Conservation (phyloP, 331 rosid species). For the Ulmus americana region DNA sequence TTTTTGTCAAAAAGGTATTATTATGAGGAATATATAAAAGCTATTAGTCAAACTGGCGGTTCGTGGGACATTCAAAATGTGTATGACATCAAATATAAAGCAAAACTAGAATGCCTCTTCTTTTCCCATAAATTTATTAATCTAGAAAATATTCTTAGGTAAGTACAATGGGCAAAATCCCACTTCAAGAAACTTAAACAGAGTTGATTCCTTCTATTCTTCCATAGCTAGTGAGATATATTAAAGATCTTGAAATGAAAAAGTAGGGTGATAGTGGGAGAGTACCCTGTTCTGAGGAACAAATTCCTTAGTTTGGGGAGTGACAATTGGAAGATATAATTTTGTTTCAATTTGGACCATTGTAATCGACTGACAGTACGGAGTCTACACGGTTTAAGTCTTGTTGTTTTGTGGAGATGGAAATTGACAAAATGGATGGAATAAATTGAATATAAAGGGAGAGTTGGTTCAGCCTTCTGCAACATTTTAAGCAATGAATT, state of each 20-base stretch:
- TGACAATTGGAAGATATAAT: background rate
- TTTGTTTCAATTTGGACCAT: background rate
- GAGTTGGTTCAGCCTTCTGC: too few relatives aligned
- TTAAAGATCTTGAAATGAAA: background rate
- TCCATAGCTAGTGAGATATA: background rate
- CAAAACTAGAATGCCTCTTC: background rate
- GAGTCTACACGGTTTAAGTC: background rate
- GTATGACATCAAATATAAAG: background rate
- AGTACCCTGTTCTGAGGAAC: background rate
- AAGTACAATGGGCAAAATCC: slow-evolving; percentile 40
- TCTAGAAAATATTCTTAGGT: slow-evolving; percentile 11
- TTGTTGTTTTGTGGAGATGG: background rate
- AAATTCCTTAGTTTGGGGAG: background rate
- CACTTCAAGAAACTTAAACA: background rate
- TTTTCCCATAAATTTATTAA: background rate
- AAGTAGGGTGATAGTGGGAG: background rate
- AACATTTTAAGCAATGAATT: too few relatives aligned
- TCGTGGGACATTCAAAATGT: background rate
- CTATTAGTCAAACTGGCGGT: background rate
- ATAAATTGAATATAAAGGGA: slow-evolving; percentile 15
- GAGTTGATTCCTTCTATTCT: slow-evolving; percentile 19
- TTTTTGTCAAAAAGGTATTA: too few relatives aligned
- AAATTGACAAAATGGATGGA: slow-evolving; percentile 14
- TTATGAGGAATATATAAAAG: too few relatives aligned
- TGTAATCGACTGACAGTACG: background rate